Percentiles rank a stretch among this genome's conserved stretches.
These are phyloP conservation scores for Ophiobolus disseminans DNA, from an alignment of 2,329 filamentous ascomycete species.

Conservation along the genomic window DNA sequence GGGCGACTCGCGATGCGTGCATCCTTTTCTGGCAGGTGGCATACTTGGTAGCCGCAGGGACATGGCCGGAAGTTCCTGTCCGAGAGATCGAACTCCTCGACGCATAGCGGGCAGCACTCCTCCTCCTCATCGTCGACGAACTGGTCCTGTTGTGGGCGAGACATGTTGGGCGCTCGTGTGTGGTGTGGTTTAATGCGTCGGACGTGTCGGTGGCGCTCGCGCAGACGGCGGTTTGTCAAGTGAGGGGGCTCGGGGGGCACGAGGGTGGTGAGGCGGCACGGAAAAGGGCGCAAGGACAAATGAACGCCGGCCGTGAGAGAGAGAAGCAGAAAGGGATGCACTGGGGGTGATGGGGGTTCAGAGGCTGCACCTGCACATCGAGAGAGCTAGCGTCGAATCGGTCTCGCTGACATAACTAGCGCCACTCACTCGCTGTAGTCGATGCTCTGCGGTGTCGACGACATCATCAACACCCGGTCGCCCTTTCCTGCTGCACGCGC, in stretches of 20 bases:
- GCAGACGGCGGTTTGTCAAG: slow-evolving; percentile 19
- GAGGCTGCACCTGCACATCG: slow-evolving; percentile 31
- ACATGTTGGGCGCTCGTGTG: slow-evolving; percentile 48
- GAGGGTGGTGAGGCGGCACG: slow-evolving; percentile 14
- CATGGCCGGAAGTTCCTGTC: slow-evolving; percentile 97
- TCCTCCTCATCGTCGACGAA: slow-evolving; percentile 62
- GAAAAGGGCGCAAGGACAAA: slow-evolving; percentile 29
- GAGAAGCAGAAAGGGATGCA: slow-evolving; percentile 25
- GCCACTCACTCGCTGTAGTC: neutral
- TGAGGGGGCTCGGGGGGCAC: slow-evolving; percentile 8
- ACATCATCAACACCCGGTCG: slow-evolving; percentile 29
- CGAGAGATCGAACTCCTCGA: slow-evolving; percentile 97
- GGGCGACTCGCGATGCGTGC: slow-evolving; percentile 11
- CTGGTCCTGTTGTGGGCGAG: slow-evolving; percentile 58
- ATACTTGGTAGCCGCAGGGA: slow-evolving; percentile 96
- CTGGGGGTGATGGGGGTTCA: slow-evolving; percentile 29
- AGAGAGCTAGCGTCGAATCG: slow-evolving; percentile 12
- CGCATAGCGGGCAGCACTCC: slow-evolving; percentile 84
- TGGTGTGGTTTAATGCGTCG: slow-evolving; percentile 8
- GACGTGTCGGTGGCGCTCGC: slow-evolving; percentile 37
- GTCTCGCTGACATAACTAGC: slow-evolving; percentile 7
- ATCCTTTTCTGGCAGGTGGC: slow-evolving; percentile 36
- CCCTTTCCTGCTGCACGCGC: slow-evolving; percentile 32
- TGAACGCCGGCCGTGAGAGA: slow-evolving; percentile 42
- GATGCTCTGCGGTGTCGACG: slow-evolving; percentile 27